These are phyloP conservation scores for Mortierella sp. DNA, from an alignment of 371 early-diverging fungal species.

Conservation along the genomic window DNA sequence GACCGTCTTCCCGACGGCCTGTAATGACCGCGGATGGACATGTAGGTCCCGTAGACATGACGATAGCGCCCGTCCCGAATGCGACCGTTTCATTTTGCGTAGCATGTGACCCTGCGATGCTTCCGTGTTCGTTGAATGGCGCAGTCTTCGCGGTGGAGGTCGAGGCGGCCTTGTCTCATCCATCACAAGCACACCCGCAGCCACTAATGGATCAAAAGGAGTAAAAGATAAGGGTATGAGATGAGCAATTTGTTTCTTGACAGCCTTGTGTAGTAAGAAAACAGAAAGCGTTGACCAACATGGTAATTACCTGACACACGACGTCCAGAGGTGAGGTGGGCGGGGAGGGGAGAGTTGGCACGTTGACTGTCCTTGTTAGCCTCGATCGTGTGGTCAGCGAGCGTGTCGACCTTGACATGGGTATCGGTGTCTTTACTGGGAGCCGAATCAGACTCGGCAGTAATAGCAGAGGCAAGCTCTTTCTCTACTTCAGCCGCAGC, in stretches of 20 bases:
- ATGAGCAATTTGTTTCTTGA: neutral
- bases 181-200: conserved; percentile 47
- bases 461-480: neutral
- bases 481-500: conserved; percentile 9
- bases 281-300: neutral
- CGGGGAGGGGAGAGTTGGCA: conserved; percentile 14
- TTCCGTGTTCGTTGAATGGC: conserved; percentile 39
- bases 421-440: neutral
- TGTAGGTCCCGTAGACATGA: conserved; percentile 33
- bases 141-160: conserved; percentile 28
- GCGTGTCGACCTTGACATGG: neutral
- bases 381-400: neutral
- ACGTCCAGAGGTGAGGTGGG: conserved; percentile 30
- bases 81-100: conserved; percentile 53
- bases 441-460: neutral
- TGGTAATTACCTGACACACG: conserved; percentile 39
- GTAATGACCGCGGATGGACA: conserved; percentile 23
- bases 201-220: conserved; percentile 27
- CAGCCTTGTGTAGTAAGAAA: too few species aligned
- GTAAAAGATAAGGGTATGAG: neutral
- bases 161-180: conserved; percentile 41
- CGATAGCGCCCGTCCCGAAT: conserved; percentile 43
- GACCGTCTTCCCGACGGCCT: conserved; percentile 14
- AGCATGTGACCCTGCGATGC: conserved; percentile 32
- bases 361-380: neutral